phyloP scores from a whole-genome alignment of 1,139 yeast species.

The Candida albicans region DNA sequence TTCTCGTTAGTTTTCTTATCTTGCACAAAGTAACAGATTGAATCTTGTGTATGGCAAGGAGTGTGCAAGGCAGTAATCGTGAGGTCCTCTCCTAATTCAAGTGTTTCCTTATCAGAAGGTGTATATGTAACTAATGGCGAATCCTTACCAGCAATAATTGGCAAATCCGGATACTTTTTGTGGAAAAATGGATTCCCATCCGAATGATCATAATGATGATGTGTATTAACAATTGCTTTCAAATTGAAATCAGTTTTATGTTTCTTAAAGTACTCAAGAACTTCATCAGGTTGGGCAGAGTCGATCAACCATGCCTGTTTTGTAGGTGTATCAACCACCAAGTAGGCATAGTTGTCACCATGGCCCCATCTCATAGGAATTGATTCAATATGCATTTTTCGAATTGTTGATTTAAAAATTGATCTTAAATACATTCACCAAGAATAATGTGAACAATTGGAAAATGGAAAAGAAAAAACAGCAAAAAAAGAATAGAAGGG shows the following conservation, averaged over 20 bases:
- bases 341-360: constrained; percentile 88
- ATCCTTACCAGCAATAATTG: constrained; percentile 84
- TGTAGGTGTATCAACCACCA: constrained; percentile 67
- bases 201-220: constrained; percentile 93
- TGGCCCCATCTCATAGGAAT: constrained; percentile 95
- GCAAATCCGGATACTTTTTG: constrained; percentile 49
- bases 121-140: constrained; percentile 68
- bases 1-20: constrained; percentile 62
- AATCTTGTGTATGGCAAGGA: constrained; percentile 97
- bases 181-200: constrained; percentile 71
- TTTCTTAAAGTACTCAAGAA: constrained; percentile 24
- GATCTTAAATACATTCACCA: constrained; percentile 6
- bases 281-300: constrained; percentile 82
- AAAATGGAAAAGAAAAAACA: background rate
- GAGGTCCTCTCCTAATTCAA: constrained; percentile 61
- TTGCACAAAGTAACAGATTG: constrained; percentile 77
- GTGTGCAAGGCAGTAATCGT: constrained; percentile 85
- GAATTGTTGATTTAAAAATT: constrained; percentile 9
- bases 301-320: constrained; percentile 82
- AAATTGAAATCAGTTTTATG: constrained; percentile 40
- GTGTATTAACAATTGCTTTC: constrained; percentile 85
- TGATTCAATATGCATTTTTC: constrained; percentile 76
- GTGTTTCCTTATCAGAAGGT: constrained; percentile 64
- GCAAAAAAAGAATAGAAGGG: no score
- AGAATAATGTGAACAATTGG: background rate